Percentiles rank a stretch among this genome's conserved stretches.
These are phyloP conservation scores for Sanghuangporus weigelae DNA, from an alignment of 1,284 basidiomycete genomes.

Conservation along the genomic window DNA sequence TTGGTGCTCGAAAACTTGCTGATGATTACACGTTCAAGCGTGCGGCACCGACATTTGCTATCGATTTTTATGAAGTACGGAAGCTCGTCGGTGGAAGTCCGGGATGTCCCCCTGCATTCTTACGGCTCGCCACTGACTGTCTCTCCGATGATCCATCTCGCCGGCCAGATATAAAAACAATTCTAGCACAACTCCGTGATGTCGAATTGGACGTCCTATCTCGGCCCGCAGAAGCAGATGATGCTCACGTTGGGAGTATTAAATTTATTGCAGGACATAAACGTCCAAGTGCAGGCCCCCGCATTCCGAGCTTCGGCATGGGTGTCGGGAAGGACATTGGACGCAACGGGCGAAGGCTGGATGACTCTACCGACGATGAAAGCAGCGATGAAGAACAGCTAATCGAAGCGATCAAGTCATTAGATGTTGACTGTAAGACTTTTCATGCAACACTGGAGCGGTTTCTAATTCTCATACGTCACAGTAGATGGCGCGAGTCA, in stretches of 20 bases:
- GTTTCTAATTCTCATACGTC: conserved; percentile 22
- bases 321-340: conserved; percentile 58
- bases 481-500: conserved; percentile 32
- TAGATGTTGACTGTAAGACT: conserved; percentile 47
- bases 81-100: conserved; percentile 49
- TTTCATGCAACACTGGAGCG: conserved; percentile 35
- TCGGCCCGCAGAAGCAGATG: conserved; percentile 57
- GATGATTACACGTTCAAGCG: conserved; percentile 81
- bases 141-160: conserved; percentile 58
- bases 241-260: conserved; percentile 81
- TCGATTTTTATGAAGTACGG: conserved; percentile 75
- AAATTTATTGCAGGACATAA: conserved; percentile 67
- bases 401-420: conserved; percentile 54
- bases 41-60: conserved; percentile 68
- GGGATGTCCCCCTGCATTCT: conserved; percentile 77
- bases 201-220: conserved; percentile 80
- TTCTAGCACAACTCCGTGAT: conserved; percentile 67
- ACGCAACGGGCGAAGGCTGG: conserved; percentile 20
- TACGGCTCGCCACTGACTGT: conserved; percentile 79
- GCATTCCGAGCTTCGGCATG: conserved; percentile 83
- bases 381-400: conserved; percentile 63
- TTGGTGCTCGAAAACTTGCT: conserved; percentile 79
- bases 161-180: conserved; percentile 74
- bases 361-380: conserved; percentile 39
- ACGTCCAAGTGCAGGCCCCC: conserved; percentile 52